Conservation (phyloP, 345 rosid species). For the Citrus trifoliata region DNA sequence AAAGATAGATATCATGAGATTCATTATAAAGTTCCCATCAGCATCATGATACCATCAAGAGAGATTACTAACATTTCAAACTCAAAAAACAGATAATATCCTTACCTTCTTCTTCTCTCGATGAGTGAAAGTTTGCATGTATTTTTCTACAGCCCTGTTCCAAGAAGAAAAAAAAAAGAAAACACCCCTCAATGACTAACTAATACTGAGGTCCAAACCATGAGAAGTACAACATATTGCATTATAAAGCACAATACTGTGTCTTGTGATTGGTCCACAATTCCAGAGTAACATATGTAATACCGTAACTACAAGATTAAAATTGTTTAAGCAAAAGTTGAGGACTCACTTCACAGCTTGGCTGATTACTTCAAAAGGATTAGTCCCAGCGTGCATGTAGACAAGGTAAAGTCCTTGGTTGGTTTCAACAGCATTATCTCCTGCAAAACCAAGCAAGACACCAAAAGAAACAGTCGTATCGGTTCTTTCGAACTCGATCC, state of each 20-base stretch:
- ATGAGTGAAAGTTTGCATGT: conserved; percentile 84
- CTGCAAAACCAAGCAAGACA: conserved; percentile 56
- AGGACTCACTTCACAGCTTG: conserved; percentile 82
- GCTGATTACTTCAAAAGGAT: conserved; percentile 91
- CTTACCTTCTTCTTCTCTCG: conserved; percentile 85
- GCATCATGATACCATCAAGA: background rate
- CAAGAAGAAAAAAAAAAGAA: background rate
- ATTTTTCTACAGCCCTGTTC: conserved; percentile 76
- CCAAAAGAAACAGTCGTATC: conserved; percentile 32
- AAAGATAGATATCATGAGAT: conserved; percentile 15
- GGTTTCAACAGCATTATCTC: conserved; percentile 86
- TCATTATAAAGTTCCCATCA: background rate
- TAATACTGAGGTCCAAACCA: background rate
- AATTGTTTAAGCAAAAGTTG: background rate
- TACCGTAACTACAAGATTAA: background rate
- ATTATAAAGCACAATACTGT: background rate
- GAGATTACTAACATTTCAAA: background rate
- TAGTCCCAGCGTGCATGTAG: conserved; percentile 92
- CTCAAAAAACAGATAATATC: background rate
- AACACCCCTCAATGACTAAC: background rate
- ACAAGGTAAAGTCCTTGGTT: conserved; percentile 79
- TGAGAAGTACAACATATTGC: background rate
- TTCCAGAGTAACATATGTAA: background rate
- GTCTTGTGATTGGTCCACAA: background rate
- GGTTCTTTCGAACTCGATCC: conserved; percentile 32